These are phyloP conservation scores for Scolecobasidium constrictum DNA, from an alignment of 2,329 filamentous ascomycete genomes.

Conservation along the genomic window DNA sequence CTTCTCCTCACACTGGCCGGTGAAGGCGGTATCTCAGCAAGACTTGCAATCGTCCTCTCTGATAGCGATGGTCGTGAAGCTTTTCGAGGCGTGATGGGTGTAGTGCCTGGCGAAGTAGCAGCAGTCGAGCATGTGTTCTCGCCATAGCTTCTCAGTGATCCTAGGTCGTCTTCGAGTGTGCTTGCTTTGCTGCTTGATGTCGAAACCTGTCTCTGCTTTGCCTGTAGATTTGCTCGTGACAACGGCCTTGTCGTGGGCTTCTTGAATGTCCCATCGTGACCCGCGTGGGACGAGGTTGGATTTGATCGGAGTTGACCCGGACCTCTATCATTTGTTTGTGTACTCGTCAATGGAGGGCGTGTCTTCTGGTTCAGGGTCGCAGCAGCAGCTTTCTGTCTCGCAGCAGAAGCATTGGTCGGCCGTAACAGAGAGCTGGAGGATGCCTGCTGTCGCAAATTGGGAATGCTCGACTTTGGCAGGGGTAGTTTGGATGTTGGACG, in stretches of 20 bases:
- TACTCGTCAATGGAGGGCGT: neutral
- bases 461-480: constrained; percentile 9
- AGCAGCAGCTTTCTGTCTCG: constrained; percentile 1
- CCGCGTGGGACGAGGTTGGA: constrained; percentile 13
- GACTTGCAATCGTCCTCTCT: constrained; percentile 77
- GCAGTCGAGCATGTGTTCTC: neutral
- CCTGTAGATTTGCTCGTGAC: constrained; percentile 15
- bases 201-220: constrained; percentile 5
- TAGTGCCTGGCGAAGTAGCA: neutral
- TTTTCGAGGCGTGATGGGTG: constrained; percentile 2
- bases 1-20: constrained; percentile 53
- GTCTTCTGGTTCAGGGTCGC: constrained; percentile 1
- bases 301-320: neutral
- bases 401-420: neutral
- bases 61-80: constrained; percentile 49
- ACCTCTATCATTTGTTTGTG: constrained; percentile 2
- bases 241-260: constrained; percentile 24
- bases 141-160: constrained; percentile 29
- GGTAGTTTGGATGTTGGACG: constrained; percentile 8
- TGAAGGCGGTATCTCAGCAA: constrained; percentile 68
- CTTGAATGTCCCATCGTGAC: constrained; percentile 23
- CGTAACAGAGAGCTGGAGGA: neutral
- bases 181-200: constrained; percentile 13
- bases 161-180: constrained; percentile 28
- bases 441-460: constrained; percentile 6